Evolutionary conservation across 768 basidiomycete genomes (phyloP).

Genomic region (Chlorophyllum brunneum): DNA sequence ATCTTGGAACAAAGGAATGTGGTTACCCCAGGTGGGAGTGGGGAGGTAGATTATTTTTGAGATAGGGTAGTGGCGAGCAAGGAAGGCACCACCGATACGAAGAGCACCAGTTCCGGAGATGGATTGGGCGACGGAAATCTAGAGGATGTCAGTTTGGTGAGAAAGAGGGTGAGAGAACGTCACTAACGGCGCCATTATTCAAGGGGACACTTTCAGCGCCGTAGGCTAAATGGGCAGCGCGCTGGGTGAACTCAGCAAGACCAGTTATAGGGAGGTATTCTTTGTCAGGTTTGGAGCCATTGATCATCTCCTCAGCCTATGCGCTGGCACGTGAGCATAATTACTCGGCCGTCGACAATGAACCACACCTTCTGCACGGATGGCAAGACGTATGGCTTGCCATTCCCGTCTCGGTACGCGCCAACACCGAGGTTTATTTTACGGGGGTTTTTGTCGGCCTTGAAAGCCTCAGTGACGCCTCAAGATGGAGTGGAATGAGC

Average conservation of each 20-base stretch:
- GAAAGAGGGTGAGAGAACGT: background rate
- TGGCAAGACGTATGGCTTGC: constrained; percentile 91
- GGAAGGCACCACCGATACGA: constrained; percentile 90
- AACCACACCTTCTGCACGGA: constrained; percentile 76
- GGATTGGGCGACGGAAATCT: constrained; percentile 88
- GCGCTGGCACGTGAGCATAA: constrained; percentile 9
- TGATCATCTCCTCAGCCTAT: constrained; percentile 76
- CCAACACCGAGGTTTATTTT: constrained; percentile 99
- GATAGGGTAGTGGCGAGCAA: constrained; percentile 84
- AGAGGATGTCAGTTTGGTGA: constrained; percentile 11
- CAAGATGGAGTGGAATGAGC: constrained; percentile 14
- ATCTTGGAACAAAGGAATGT: constrained; percentile 89
- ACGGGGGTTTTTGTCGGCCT: constrained; percentile 85
- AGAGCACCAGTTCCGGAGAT: constrained; percentile 98
- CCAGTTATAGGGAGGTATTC: constrained; percentile 98
- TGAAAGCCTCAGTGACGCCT: constrained; percentile 95
- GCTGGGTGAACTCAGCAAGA: constrained; percentile 77
- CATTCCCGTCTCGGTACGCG: constrained; percentile 89
- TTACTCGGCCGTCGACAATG: background rate
- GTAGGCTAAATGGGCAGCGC: constrained; percentile 88
- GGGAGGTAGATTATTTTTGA: constrained; percentile 90
- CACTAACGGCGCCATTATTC: constrained; percentile 65
- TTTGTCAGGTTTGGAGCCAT: constrained; percentile 72
- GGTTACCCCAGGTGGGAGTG: constrained; percentile 95
- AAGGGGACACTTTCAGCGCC: constrained; percentile 76